These are phyloP conservation scores for Canariomyces notabilis DNA, from an alignment of 2,329 filamentous ascomycete genomes.

Conservation along the genomic window DNA sequence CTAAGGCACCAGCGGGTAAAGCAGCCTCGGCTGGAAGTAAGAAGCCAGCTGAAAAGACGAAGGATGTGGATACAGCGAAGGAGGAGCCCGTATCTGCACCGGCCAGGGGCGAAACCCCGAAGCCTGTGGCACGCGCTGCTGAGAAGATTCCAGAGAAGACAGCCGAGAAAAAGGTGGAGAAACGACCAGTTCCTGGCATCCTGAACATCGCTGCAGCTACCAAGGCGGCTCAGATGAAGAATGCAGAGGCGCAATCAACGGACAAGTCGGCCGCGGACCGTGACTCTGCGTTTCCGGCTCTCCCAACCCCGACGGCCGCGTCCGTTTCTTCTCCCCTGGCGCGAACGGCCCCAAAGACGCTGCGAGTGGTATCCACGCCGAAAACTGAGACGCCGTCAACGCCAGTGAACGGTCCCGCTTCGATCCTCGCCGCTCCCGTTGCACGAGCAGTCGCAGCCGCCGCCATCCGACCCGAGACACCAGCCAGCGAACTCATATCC, in stretches of 20 bases:
- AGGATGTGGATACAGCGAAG: conserved; percentile 18
- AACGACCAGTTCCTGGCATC: conserved; percentile 38
- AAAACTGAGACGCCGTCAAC: conserved; percentile 52
- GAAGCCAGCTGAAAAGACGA: conserved; percentile 25
- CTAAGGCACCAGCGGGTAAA: conserved; percentile 34
- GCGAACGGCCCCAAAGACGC: conserved; percentile 55
- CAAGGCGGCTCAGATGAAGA: conserved; percentile 32
- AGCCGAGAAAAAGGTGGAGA: conserved; percentile 25
- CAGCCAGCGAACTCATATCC: conserved; percentile 68
- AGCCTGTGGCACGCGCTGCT: conserved; percentile 22
- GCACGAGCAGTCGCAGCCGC: conserved; percentile 27
- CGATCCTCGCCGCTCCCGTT: conserved; percentile 20
- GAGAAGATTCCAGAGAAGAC: conserved; percentile 14
- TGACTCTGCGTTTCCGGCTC: conserved; percentile 45
- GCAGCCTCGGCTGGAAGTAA: conserved; percentile 32
- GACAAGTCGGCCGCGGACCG: conserved; percentile 34
- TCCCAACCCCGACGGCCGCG: conserved; percentile 43
- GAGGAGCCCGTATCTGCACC: conserved; percentile 19
- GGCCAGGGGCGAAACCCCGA: conserved; percentile 22
- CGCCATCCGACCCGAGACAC: conserved; percentile 58
- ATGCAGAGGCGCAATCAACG: conserved; percentile 28
- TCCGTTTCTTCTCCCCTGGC: conserved; percentile 49
- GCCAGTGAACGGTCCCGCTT: conserved; percentile 20
- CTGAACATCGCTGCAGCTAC: conserved; percentile 48
- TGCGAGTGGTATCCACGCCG: conserved; percentile 64